Percentiles rank a stretch among this genome's conserved stretches.
Evolutionary conservation across 2,329 filamentous ascomycete species (phyloP).

Genomic region (Fusarium protoensiforme): DNA sequence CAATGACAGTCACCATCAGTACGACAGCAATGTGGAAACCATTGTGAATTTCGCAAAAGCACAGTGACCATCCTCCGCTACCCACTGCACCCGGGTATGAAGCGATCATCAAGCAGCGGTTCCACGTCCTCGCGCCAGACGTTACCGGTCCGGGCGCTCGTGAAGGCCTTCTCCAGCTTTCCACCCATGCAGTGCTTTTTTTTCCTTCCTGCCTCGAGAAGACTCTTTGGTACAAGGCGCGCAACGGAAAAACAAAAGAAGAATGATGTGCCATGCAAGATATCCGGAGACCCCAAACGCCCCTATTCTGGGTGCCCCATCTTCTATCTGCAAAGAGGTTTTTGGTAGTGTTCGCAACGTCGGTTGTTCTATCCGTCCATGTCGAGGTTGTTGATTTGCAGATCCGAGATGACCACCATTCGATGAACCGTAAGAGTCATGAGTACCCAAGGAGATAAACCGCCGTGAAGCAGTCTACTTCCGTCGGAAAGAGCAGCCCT

Average conservation of each 20-base stretch:
- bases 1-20: conserved; percentile 29
- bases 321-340: conserved; percentile 75
- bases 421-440: conserved; percentile 62
- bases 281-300: conserved; percentile 85
- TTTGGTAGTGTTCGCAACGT: conserved; percentile 56
- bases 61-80: conserved; percentile 61
- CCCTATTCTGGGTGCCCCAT: conserved; percentile 73
- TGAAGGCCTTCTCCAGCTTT: conserved; percentile 69
- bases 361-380: conserved; percentile 61
- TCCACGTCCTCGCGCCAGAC: conserved; percentile 70
- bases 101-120: conserved; percentile 72
- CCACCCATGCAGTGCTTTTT: conserved; percentile 65
- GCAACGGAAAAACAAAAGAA: conserved; percentile 60
- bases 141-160: conserved; percentile 59
- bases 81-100: conserved; percentile 67
- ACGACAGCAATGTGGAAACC: conserved; percentile 58
- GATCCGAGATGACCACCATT: conserved; percentile 68
- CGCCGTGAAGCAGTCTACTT: conserved; percentile 80
- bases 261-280: conserved; percentile 74
- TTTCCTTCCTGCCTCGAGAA: conserved; percentile 53
- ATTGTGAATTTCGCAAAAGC: conserved; percentile 69
- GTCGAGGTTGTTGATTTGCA: conserved; percentile 64
- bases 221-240: conserved; percentile 59
- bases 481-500: conserved; percentile 99
- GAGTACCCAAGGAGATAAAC: conserved; percentile 60